These are phyloP conservation scores for Anthoceros angustus DNA, from an alignment of 225 moss, liverwort and hornwort genomes.

Conservation along the genomic window DNA sequence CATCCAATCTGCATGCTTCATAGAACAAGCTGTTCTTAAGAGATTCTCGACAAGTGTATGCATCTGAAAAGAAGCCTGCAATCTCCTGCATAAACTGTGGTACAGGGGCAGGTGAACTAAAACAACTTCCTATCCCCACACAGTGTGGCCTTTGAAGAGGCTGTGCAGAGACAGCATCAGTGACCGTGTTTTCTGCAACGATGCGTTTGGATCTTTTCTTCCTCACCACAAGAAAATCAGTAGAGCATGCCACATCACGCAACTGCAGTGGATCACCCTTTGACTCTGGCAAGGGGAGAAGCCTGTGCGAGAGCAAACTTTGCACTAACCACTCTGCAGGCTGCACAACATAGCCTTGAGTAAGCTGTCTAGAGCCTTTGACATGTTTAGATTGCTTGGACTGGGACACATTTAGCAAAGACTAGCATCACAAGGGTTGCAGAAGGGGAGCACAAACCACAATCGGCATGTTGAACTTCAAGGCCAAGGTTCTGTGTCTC, in stretches of 20 bases:
- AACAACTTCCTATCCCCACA: background rate
- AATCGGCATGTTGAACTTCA: background rate
- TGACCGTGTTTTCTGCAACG: background rate
- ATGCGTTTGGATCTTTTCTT: background rate
- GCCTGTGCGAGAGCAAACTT: background rate
- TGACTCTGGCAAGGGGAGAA: background rate
- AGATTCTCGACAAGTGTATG: background rate
- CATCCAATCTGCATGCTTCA: background rate
- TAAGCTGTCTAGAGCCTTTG: background rate
- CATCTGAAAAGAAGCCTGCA: background rate
- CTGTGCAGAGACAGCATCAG: background rate
- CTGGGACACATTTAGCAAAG: background rate
- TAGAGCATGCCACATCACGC: too few species aligned
- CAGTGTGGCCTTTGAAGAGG: background rate
- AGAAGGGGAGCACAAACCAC: background rate
- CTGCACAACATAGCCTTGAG: background rate
- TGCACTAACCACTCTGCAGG: slow-evolving; percentile 5
- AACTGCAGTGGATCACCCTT: too few species aligned
- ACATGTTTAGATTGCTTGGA: background rate
- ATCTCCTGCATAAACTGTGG: background rate
- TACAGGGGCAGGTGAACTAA: background rate
- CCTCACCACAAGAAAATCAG: background rate
- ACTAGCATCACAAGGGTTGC: background rate
- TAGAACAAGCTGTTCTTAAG: background rate
- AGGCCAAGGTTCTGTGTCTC: background rate